Percentiles rank a stretch among this genome's conserved stretches.
Evolutionary conservation across 345 rosid species (phyloP).

Genomic region (Angophora floribunda): DNA sequence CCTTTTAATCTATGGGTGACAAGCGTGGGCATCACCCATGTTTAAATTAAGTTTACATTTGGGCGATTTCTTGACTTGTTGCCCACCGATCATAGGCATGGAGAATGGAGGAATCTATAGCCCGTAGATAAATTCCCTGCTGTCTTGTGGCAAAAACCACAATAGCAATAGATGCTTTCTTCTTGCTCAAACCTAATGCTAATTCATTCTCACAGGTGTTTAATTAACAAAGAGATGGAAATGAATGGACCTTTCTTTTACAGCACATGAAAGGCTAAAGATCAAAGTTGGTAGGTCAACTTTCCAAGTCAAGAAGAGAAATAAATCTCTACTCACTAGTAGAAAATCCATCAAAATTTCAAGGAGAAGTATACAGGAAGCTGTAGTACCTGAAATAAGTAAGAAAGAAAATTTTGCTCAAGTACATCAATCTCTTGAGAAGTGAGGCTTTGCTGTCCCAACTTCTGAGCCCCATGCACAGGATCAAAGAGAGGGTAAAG

Average conservation of each 20-base stretch:
- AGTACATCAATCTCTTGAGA: conserved; percentile 58
- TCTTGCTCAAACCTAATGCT: background rate
- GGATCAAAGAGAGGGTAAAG: conserved; percentile 90
- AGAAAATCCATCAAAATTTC: background rate
- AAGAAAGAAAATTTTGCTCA: conserved; percentile 81
- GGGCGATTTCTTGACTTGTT: background rate
- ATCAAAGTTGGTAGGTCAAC: background rate
- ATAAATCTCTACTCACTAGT: background rate
- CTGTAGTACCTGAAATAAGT: conserved; percentile 68
- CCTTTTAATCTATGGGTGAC: background rate
- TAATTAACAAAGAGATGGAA: background rate
- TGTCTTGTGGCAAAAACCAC: background rate
- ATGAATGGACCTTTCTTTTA: background rate
- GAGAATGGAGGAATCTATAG: background rate
- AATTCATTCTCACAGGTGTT: background rate
- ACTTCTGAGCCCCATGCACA: conserved; percentile 55
- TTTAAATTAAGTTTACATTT: background rate
- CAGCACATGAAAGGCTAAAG: background rate
- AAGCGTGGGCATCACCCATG: background rate
- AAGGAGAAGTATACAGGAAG: background rate
- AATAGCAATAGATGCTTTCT: background rate
- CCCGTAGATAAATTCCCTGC: background rate
- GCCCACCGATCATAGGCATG: background rate
- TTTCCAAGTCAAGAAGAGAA: background rate
- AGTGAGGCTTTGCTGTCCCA: conserved; percentile 68